Conservation (phyloP, 2,329 filamentous ascomycete species). For the Apiospora sp. region DNA sequence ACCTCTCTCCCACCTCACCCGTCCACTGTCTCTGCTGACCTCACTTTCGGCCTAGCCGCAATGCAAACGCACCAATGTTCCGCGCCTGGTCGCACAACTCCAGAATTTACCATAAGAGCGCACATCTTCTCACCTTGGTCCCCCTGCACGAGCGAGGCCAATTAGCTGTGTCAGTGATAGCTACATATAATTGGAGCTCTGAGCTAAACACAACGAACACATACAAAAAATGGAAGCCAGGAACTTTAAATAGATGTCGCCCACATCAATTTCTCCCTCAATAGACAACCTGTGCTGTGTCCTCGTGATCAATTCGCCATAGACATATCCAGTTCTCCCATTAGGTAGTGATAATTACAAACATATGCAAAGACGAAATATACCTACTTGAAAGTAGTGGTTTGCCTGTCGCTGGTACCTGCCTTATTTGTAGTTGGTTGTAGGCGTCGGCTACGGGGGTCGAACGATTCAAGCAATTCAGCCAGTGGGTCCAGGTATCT, state of each 20-base stretch:
- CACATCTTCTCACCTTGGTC: background rate
- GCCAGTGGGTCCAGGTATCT: constrained; percentile 20
- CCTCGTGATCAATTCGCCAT: background rate
- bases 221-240: background rate
- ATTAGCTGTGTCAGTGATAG: background rate
- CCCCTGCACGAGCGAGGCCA: background rate
- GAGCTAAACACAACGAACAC: background rate
- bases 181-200: constrained; percentile 8
- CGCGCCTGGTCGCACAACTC: background rate
- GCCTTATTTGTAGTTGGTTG: background rate
- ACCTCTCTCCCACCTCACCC: constrained; percentile 4
- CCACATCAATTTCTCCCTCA: background rate
- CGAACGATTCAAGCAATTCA: constrained; percentile 22
- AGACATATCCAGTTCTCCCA: background rate
- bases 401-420: background rate
- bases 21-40: background rate
- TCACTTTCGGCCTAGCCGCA: background rate
- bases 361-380: background rate
- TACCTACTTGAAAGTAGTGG: background rate
- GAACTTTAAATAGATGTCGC: constrained; percentile 1
- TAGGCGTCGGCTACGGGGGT: constrained; percentile 13
- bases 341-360: background rate
- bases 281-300: background rate
- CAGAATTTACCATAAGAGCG: background rate
- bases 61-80: background rate